Percentiles rank a stretch among this genome's conserved stretches.
These are phyloP conservation scores for Hypoxylon trugodes DNA, from an alignment of 495 filamentous ascomycete genomes.

Conservation along the genomic window DNA sequence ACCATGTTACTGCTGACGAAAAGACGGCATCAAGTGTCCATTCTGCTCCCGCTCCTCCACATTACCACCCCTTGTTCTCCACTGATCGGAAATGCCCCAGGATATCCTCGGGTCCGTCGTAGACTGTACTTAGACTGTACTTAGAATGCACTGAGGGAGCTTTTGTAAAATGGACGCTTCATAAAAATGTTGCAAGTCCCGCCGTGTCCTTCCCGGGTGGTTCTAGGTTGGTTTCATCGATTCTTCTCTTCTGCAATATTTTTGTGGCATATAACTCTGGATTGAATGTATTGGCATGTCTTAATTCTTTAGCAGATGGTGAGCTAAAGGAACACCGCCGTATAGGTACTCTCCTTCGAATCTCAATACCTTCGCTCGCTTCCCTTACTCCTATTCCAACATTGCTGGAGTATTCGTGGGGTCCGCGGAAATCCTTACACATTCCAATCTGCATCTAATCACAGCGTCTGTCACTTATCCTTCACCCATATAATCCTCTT, in stretches of 20 bases:
- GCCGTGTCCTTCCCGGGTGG: constrained; percentile 10
- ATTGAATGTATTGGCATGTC: too few species aligned
- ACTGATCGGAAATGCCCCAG: constrained; percentile 21
- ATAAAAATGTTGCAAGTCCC: constrained; percentile 34
- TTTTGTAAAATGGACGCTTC: constrained; percentile 20
- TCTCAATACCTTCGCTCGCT: neutral
- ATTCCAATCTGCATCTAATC: constrained; percentile 4
- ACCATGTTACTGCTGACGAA: constrained; percentile 8
- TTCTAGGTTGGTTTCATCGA: neutral
- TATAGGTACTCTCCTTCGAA: neutral
- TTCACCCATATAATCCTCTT: neutral
- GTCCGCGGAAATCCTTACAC: neutral
- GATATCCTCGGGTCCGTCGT: constrained; percentile 19
- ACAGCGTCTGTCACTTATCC: constrained; percentile 5
- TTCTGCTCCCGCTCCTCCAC: constrained; percentile 47
- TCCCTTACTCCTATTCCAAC: neutral
- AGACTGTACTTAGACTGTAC: constrained; percentile 16
- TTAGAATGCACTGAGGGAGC: constrained; percentile 19
- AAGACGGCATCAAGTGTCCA: constrained; percentile 26
- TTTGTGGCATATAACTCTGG: too few species aligned
- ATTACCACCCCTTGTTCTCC: constrained; percentile 41
- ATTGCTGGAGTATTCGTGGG: neutral
- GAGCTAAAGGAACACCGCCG: neutral
- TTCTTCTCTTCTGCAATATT: too few species aligned
- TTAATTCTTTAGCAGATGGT: neutral